Conservation (phyloP, 2,329 filamentous ascomycete genomes). For the Talaromyces sp. region DNA sequence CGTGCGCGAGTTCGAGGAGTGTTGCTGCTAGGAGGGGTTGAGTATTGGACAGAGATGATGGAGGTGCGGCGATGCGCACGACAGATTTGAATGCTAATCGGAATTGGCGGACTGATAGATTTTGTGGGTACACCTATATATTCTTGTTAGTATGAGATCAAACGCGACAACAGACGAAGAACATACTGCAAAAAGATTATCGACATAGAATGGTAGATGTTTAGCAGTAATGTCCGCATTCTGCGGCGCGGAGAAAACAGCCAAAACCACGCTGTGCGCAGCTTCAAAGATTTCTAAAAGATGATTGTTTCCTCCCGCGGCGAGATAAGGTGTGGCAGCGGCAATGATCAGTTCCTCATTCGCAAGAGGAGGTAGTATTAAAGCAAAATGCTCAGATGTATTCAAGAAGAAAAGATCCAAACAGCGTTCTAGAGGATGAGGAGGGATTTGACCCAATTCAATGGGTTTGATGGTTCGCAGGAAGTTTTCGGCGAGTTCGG, state of each 20-base stretch:
- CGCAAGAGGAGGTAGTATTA: constrained; percentile 61
- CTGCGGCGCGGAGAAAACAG: constrained; percentile 74
- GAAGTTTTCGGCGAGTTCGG: constrained; percentile 63
- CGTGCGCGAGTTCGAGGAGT: constrained; percentile 71
- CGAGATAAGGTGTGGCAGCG: constrained; percentile 71
- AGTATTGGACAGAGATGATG: constrained; percentile 67
- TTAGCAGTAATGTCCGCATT: constrained; percentile 67
- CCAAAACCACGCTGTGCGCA: constrained; percentile 76
- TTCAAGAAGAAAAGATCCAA: constrained; percentile 89
- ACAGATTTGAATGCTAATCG: constrained; percentile 82
- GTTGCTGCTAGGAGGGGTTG: constrained; percentile 77
- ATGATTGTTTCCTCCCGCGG: constrained; percentile 54
- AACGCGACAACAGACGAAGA: neutral
- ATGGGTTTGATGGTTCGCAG: constrained; percentile 60
- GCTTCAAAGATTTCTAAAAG: constrained; percentile 77
- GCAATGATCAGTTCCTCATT: constrained; percentile 72
- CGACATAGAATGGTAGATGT: constrained; percentile 78
- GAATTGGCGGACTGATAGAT: constrained; percentile 80
- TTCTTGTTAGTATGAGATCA: neutral
- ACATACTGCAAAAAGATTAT: constrained; percentile 64
- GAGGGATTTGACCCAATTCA: constrained; percentile 55
- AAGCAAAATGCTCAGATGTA: constrained; percentile 75
- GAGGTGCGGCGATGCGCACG: constrained; percentile 75
- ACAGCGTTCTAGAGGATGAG: constrained; percentile 64
- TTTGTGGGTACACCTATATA: constrained; percentile 65